phyloP scores from a whole-genome alignment of 2,329 filamentous ascomycete species.

The Neopestalotiopsis rosae region DNA sequence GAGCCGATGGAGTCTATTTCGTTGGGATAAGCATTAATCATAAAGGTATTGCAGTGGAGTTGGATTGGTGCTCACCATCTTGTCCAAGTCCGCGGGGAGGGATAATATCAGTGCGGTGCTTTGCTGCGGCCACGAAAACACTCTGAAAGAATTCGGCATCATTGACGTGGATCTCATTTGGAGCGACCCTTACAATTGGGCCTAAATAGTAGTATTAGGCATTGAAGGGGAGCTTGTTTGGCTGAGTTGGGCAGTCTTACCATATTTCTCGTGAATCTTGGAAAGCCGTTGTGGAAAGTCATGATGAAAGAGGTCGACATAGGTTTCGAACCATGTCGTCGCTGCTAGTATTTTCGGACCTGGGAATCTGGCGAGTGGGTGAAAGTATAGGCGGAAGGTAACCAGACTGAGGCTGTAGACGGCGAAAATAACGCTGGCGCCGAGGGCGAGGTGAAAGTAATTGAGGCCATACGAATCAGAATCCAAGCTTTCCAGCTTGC shows the following conservation, averaged over 20 bases:
- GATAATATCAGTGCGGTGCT: slow-evolving; percentile 22
- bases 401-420: slow-evolving; percentile 1
- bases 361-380: slow-evolving; percentile 21
- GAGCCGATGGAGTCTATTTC: neutral
- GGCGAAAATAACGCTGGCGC: neutral
- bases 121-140: slow-evolving; percentile 20
- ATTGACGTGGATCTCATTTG: slow-evolving; percentile 22
- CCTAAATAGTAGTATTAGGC: slow-evolving; percentile 17
- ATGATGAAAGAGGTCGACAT: slow-evolving; percentile 20
- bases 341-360: slow-evolving; percentile 21
- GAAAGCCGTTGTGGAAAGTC: slow-evolving; percentile 20
- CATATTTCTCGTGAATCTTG: slow-evolving; percentile 23
- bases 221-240: slow-evolving; percentile 1
- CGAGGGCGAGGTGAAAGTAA: neutral
- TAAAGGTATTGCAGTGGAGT: neutral
- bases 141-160: slow-evolving; percentile 13
- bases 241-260: slow-evolving; percentile 5
- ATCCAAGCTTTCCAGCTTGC: neutral
- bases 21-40: slow-evolving; percentile 14
- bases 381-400: slow-evolving; percentile 21
- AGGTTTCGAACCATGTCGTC: slow-evolving; percentile 16
- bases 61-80: slow-evolving; percentile 16
- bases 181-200: slow-evolving; percentile 22
- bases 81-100: slow-evolving; percentile 16
- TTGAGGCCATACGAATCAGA: neutral